phyloP scores from a whole-genome alignment of 1,284 basidiomycete species.

The Inonotus obliquus region DNA sequence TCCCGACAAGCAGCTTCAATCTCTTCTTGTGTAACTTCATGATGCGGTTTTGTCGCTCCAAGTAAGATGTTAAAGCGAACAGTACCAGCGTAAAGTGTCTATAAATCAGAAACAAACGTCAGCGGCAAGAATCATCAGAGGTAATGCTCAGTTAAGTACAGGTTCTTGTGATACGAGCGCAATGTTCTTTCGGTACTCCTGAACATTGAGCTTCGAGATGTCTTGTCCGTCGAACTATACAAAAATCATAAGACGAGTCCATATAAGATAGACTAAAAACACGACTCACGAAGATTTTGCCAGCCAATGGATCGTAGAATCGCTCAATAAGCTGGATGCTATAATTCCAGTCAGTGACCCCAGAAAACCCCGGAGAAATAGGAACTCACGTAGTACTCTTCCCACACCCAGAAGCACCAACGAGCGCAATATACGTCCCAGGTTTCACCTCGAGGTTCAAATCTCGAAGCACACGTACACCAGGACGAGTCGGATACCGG shows the following conservation, averaged over 20 bases:
- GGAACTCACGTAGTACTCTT: slow-evolving; percentile 71
- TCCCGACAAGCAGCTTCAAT: slow-evolving; percentile 81
- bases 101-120: too few relatives aligned
- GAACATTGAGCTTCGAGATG: slow-evolving; percentile 77
- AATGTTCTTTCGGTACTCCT: slow-evolving; percentile 80
- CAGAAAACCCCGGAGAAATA: not conserved
- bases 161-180: slow-evolving; percentile 94
- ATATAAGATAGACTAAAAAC: not conserved
- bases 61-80: slow-evolving; percentile 87
- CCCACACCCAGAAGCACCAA: slow-evolving; percentile 86
- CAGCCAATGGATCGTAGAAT: slow-evolving; percentile 82
- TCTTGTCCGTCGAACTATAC: slow-evolving; percentile 68
- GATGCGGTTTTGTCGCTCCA: slow-evolving; percentile 77
- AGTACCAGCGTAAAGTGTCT: slow-evolving; percentile 81
- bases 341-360: too few relatives aligned
- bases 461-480: slow-evolving; percentile 80
- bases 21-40: slow-evolving; percentile 85
- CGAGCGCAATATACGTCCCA: slow-evolving; percentile 90
- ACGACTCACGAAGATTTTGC: slow-evolving; percentile 49
- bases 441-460: slow-evolving; percentile 79
- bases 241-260: not conserved
- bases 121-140: too few relatives aligned
- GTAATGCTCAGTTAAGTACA: not conserved
- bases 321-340: too few relatives aligned
- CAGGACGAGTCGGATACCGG: slow-evolving; percentile 89